Evolutionary conservation across 352 stramenopile species (phyloP).

Genomic region (Globisporangium okanoganense): DNA sequence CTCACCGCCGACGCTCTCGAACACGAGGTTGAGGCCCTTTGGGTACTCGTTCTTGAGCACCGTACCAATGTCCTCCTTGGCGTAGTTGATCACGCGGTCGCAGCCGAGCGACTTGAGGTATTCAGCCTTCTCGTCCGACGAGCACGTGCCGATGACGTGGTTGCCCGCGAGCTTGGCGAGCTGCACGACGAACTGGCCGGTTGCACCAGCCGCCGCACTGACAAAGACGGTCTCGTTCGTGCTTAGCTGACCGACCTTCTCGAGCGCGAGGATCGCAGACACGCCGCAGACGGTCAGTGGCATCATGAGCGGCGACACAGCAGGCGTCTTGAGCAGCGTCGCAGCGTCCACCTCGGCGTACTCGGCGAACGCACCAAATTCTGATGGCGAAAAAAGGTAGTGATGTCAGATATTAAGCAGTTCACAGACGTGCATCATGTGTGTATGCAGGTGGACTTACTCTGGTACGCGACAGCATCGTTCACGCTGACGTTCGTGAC

Average conservation of each 20-base stretch:
- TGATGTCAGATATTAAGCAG: not conserved
- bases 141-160: constrained; percentile 60
- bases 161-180: constrained; percentile 68
- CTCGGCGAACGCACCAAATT: constrained; percentile 38
- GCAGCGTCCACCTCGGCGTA: constrained; percentile 24
- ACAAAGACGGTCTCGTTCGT: constrained; percentile 38
- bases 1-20: constrained; percentile 39
- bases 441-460: not conserved
- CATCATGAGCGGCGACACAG: constrained; percentile 20
- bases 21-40: constrained; percentile 36
- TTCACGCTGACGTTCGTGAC: constrained; percentile 47
- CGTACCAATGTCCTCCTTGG: constrained; percentile 39
- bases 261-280: constrained; percentile 35
- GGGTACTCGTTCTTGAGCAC: constrained; percentile 50
- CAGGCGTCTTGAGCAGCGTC: constrained; percentile 14
- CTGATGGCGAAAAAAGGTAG: constrained; percentile 4
- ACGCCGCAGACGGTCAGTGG: constrained; percentile 35
- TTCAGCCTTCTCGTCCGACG: constrained; percentile 71
- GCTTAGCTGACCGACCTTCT: constrained; percentile 31
- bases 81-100: constrained; percentile 74
- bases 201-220: constrained; percentile 44
- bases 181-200: constrained; percentile 67
- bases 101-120: constrained; percentile 46
- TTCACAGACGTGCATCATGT: not conserved
- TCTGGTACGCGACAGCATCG: constrained; percentile 40